Percentiles rank a stretch among this genome's conserved stretches.
Evolutionary conservation across 176 grass and related monocot species (phyloP).

Genomic region (Oryza officinalis): DNA sequence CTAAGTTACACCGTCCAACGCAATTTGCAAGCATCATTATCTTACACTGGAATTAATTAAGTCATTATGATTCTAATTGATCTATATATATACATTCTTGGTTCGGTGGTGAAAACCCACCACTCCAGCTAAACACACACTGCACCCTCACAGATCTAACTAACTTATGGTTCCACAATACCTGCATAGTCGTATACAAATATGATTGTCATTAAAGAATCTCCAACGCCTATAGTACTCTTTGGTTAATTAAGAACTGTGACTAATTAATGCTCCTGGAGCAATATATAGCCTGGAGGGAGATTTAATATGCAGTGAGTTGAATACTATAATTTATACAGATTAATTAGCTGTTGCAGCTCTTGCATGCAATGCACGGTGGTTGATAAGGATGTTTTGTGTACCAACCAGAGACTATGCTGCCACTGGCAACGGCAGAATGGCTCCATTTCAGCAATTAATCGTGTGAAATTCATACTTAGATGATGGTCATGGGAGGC

Average conservation of each 20-base stretch:
- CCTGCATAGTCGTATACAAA: neutral
- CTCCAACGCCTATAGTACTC: no score
- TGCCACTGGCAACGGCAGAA: no score
- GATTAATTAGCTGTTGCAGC: neutral
- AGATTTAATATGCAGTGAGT: neutral
- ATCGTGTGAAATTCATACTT: no score
- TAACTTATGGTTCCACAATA: neutral
- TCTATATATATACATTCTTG: neutral
- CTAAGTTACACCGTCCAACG: slow-evolving; percentile 3
- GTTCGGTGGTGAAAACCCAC: neutral
- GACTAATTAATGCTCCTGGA: neutral
- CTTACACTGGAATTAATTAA: neutral
- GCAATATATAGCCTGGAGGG: neutral
- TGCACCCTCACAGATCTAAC: neutral
- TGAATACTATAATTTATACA: neutral
- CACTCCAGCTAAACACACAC: neutral
- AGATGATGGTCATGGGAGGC: no score
- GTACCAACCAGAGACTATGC: no score
- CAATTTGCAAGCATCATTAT: neutral
- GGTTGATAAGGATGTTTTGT: neutral
- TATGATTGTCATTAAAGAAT: neutral
- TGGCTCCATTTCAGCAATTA: no score
- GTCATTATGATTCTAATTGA: neutral
- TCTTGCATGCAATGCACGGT: neutral
- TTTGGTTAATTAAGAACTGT: neutral